Evolutionary conservation across 257 asterid genomes (phyloP).

Genomic region (Solanum medicagineum): DNA sequence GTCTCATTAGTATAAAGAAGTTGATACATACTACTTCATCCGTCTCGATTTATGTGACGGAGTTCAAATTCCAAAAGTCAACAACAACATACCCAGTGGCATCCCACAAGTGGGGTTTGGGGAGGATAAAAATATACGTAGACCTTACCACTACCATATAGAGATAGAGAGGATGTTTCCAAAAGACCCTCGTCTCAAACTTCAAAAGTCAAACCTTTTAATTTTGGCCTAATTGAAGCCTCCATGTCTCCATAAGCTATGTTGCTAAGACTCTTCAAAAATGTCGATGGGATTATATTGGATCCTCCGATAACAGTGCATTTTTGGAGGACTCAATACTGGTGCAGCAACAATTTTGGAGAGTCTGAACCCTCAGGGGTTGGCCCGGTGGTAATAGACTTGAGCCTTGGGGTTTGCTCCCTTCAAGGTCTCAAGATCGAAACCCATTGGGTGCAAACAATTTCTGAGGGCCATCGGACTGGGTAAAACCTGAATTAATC

Average conservation of each 20-base stretch:
- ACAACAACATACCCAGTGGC: not conserved
- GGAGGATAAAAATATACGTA: no score
- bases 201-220: not conserved
- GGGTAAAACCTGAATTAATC: no score
- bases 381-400: no score
- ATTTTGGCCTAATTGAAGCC: not conserved
- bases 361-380: no score
- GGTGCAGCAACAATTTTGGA: not conserved
- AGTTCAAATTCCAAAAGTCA: not conserved
- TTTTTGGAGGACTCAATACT: not conserved
- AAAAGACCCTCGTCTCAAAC: not conserved
- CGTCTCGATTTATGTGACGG: not conserved
- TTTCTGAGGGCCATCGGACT: no score
- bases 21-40: not conserved
- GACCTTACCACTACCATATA: no score
- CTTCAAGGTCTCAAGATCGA: no score
- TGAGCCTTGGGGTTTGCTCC: no score
- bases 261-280: not conserved
- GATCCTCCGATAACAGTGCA: not conserved
- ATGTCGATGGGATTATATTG: accelerated
- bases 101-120: no score
- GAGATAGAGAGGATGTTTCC: no score
- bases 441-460: no score
- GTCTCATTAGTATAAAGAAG: not conserved
- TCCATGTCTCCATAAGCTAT: not conserved